Conservation (phyloP, 495 filamentous ascomycete species). For the Aspergillus campestris region DNA sequence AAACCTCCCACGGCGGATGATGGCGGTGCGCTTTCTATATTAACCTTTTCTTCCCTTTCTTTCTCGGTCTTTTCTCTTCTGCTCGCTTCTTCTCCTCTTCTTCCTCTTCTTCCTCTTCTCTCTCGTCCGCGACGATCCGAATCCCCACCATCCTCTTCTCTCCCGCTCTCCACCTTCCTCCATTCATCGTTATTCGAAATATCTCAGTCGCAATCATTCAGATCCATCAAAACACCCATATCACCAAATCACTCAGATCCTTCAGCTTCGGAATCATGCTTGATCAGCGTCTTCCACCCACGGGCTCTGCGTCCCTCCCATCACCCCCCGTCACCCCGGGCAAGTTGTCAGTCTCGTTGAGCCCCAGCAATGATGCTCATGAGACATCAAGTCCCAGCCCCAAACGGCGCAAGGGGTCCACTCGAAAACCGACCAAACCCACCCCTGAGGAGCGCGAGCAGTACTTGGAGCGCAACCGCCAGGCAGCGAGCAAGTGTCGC, state of each 20-base stretch:
- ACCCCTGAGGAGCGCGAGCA: slow-evolving; percentile 28
- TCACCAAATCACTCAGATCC: no score
- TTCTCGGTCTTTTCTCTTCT: no score
- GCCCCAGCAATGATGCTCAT: background rate
- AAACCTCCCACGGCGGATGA: no score
- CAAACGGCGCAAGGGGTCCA: slow-evolving; percentile 9
- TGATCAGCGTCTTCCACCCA: no score
- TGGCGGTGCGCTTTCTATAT: no score
- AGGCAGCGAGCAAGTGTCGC: slow-evolving; percentile 80
- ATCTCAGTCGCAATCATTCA: no score
- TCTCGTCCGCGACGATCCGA: background rate
- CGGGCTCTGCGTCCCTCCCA: no score
- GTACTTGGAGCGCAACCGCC: slow-evolving; percentile 72
- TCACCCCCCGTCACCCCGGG: no score
- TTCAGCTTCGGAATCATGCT: no score
- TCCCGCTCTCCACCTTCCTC: no score
- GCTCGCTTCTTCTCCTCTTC: background rate
- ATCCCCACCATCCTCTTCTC: background rate
- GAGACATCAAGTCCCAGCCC: background rate
- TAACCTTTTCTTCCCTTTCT: background rate
- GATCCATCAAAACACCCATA: no score
- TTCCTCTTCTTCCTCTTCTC: background rate
- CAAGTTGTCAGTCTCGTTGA: background rate
- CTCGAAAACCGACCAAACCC: slow-evolving; percentile 15
- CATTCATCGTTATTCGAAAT: no score